Percentiles rank a stretch among this genome's conserved stretches.
phyloP scores from a whole-genome alignment of 768 basidiomycete genomes.

The Xerocomellus amylosporus region DNA sequence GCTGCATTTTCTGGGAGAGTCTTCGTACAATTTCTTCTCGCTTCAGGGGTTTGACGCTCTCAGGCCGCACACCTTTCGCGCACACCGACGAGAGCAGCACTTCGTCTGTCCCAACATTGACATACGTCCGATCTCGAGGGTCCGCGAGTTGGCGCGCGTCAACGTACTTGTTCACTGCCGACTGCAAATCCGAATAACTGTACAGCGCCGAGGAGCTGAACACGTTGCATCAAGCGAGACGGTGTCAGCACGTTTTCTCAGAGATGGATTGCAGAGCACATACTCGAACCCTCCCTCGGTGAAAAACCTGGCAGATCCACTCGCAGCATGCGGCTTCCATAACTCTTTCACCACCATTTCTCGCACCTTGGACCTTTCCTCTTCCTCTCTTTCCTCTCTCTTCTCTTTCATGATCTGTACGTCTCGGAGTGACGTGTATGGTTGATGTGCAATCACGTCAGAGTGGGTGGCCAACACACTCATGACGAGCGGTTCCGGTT shows the following conservation, averaged over 20 bases:
- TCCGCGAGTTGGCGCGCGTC: constrained; percentile 60
- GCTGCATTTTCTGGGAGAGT: constrained; percentile 67
- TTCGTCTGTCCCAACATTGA: constrained; percentile 56
- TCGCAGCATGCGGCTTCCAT: constrained; percentile 67
- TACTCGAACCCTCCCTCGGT: constrained; percentile 62
- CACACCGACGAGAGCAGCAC: constrained; percentile 38
- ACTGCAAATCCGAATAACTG: constrained; percentile 52
- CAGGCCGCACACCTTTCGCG: constrained; percentile 29
- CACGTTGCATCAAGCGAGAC: neutral
- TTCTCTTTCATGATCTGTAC: constrained; percentile 62
- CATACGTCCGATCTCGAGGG: constrained; percentile 59
- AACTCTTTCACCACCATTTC: constrained; percentile 63
- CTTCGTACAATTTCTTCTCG: constrained; percentile 60
- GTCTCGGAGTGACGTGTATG: constrained; percentile 62
- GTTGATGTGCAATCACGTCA: constrained; percentile 48
- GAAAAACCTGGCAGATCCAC: constrained; percentile 54
- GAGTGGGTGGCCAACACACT: constrained; percentile 57
- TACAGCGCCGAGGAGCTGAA: constrained; percentile 54
- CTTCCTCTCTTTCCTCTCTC: constrained; percentile 53
- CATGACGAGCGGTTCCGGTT: constrained; percentile 51
- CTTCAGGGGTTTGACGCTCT: constrained; percentile 53
- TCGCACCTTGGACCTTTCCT: constrained; percentile 42
- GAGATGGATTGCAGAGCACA: constrained; percentile 23
- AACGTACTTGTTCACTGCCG: constrained; percentile 63
- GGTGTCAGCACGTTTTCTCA: neutral